A percentile compares a stretch with the other conserved stretches of the same genome.
These are phyloP conservation scores for Silene noctiflora DNA, from an alignment of 179 eudicot species.

Conservation along the genomic window DNA sequence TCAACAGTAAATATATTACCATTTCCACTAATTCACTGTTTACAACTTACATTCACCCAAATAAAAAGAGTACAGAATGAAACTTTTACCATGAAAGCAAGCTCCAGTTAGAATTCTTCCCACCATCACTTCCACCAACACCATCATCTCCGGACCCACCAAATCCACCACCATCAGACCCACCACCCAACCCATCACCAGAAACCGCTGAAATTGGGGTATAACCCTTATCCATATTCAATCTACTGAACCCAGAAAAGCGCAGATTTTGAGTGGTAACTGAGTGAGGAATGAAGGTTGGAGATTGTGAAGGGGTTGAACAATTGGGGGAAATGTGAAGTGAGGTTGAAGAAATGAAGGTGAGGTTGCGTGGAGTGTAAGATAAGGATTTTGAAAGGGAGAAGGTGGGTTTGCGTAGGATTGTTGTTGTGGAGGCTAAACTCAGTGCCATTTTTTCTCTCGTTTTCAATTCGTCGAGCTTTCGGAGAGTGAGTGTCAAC, in stretches of 20 bases:
- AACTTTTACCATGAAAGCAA: background rate
- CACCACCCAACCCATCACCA: constrained; percentile 28
- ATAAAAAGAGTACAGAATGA: background rate
- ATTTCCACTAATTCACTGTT: background rate
- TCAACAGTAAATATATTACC: background rate
- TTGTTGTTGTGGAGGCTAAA: background rate
- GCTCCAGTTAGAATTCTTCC: background rate
- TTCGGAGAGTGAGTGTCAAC: background rate
- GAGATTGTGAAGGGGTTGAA: constrained; percentile 1
- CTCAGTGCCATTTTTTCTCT: constrained; percentile 9
- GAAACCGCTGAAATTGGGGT: constrained; percentile 31
- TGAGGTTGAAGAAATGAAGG: too few species aligned
- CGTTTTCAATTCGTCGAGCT: background rate
- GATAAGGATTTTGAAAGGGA: constrained; percentile 7
- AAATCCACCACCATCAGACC: constrained; percentile 30
- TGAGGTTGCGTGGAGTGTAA: constrained; percentile 8
- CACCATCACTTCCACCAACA: constrained; percentile 26
- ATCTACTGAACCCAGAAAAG: constrained; percentile 3
- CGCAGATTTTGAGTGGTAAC: constrained; percentile 9
- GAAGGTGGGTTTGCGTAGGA: background rate
- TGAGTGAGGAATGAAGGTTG: background rate
- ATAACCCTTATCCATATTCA: constrained; percentile 20
- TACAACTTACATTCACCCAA: background rate
- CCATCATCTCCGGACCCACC: constrained; percentile 40
- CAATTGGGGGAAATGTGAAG: background rate